Evolutionary conservation across 73 alveolate species (phyloP).

Genomic region (Uronychia binucleata): DNA sequence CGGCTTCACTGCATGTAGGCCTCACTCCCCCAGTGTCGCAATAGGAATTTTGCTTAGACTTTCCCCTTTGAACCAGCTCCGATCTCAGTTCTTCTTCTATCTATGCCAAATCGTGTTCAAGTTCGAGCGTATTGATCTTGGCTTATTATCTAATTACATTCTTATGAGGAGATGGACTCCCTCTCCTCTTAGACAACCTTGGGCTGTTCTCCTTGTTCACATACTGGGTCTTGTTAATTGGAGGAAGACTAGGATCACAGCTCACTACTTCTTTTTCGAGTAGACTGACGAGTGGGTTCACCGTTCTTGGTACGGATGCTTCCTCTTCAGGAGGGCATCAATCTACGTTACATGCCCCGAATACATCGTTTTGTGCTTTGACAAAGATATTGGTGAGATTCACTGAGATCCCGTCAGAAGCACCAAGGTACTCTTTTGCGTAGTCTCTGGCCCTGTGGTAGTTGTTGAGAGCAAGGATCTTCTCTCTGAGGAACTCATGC

Average conservation of each 20-base stretch:
- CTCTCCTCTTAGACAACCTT: too few species aligned
- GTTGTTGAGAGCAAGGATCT: slow-evolving; percentile 58
- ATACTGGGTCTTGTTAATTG: not conserved
- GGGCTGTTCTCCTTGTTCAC: too few species aligned
- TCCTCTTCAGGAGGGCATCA: not conserved
- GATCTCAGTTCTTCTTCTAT: too few species aligned
- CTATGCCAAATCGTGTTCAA: too few species aligned
- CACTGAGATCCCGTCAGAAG: slow-evolving; percentile 27
- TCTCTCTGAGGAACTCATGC: not conserved
- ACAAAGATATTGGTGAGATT: slow-evolving; percentile 16
- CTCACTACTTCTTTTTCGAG: not conserved
- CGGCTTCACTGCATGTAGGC: too few species aligned
- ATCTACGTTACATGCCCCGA: not conserved
- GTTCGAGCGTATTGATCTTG: too few species aligned
- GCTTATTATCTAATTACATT: too few species aligned
- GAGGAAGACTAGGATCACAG: not conserved
- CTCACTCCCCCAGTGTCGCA: too few species aligned
- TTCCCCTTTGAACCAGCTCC: too few species aligned
- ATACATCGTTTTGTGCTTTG: slow-evolving; percentile 11
- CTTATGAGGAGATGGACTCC: too few species aligned
- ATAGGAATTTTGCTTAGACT: too few species aligned
- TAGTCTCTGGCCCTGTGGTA: slow-evolving; percentile 69
- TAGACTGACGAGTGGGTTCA: not conserved
- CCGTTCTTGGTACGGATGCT: not conserved
- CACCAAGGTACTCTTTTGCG: slow-evolving; percentile 62